A percentile compares a stretch with the other conserved stretches of the same genome.
Evolutionary conservation across 306 rosid species (phyloP).

Genomic region (Medicago arabica): DNA sequence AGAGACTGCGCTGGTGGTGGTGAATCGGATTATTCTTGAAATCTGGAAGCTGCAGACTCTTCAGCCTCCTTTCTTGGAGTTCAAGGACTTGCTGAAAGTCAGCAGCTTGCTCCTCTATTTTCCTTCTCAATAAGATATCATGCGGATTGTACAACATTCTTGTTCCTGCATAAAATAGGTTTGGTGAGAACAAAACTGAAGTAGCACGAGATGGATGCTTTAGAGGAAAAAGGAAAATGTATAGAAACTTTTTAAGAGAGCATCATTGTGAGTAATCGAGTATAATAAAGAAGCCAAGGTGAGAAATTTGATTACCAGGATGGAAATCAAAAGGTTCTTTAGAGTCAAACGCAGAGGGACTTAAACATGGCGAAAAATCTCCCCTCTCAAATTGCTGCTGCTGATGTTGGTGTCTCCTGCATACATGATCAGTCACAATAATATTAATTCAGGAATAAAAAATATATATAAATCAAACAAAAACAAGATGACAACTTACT

Average conservation of each 20-base stretch:
- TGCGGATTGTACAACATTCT: conserved; percentile 72
- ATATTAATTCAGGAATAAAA: conserved; percentile 26
- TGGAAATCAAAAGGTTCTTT: conserved; percentile 54
- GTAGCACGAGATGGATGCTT: not conserved
- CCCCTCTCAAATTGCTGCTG: conserved; percentile 55
- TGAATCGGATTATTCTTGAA: conserved; percentile 62
- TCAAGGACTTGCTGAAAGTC: conserved; percentile 87
- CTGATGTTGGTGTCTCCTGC: conserved; percentile 55
- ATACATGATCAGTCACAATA: conserved; percentile 11
- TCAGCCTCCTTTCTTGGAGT: conserved; percentile 81
- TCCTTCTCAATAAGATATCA: conserved; percentile 72
- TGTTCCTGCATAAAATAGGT: conserved; percentile 56
- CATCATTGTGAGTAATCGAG: not conserved
- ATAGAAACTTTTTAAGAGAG: not conserved
- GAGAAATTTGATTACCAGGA: conserved; percentile 54
- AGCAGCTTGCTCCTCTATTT: conserved; percentile 72
- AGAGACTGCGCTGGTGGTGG: conserved; percentile 83
- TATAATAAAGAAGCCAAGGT: conserved; percentile 23
- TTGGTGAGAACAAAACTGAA: conserved; percentile 20
- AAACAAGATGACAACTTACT: conserved; percentile 51
- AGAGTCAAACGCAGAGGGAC: conserved; percentile 52
- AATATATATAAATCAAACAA: conserved; percentile 29
- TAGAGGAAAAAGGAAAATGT: not conserved
- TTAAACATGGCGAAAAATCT: conserved; percentile 56
- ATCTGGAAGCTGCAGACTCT: conserved; percentile 88